Conservation (phyloP, 257 asterid genomes). For the Verbascum thapsus region DNA sequence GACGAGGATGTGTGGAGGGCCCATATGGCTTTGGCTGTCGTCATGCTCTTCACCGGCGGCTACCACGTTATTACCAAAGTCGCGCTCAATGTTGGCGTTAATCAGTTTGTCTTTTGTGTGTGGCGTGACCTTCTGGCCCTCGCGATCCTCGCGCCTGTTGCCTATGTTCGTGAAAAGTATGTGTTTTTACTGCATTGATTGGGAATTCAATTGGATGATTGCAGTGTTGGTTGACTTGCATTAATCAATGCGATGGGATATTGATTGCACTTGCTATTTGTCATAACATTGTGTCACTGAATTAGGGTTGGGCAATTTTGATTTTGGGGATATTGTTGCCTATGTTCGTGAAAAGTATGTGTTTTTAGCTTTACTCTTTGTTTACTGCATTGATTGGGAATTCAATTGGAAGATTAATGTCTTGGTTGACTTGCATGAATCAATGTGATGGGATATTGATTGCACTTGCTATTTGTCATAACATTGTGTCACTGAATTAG, state of each 20-base stretch:
- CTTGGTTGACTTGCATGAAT: slow-evolving; percentile 9
- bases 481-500: no score
- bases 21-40: slow-evolving; percentile 80
- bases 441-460: slow-evolving; percentile 25
- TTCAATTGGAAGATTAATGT: slow-evolving; percentile 24
- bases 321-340: slow-evolving; percentile 20
- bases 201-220: slow-evolving; percentile 18
- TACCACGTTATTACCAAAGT: slow-evolving; percentile 91
- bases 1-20: slow-evolving; percentile 72
- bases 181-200: slow-evolving; percentile 1
- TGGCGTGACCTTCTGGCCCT: slow-evolving; percentile 80
- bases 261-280: no score
- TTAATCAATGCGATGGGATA: slow-evolving; percentile 21
- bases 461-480: no score
- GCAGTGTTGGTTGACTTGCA: slow-evolving; percentile 15
- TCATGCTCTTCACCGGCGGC: slow-evolving; percentile 78
- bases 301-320: no score
- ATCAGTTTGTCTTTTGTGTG: slow-evolving; percentile 89
- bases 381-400: background rate
- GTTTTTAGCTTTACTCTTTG: background rate
- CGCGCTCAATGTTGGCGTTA: slow-evolving; percentile 90
- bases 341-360: slow-evolving; percentile 56
- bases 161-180: slow-evolving; percentile 89
- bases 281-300: no score
- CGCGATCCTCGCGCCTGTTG: slow-evolving; percentile 82